A percentile compares a stretch with the other conserved stretches of the same genome.
Evolutionary conservation across 306 rosid species (phyloP).

Genomic region (Arachis hypogaea): DNA sequence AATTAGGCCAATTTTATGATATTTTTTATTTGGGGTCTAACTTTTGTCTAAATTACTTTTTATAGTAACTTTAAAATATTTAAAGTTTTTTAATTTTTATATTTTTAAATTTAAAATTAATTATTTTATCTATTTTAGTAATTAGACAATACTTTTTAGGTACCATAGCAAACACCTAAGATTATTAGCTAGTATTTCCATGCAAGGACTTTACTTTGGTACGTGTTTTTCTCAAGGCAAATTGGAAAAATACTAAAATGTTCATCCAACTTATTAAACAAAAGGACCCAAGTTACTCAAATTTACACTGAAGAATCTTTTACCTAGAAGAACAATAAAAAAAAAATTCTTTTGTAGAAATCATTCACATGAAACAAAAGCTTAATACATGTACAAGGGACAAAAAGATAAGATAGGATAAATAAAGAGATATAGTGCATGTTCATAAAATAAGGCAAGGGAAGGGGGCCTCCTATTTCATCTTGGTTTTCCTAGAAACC

Average conservation of each 20-base stretch:
- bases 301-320: constrained; percentile 11
- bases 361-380: constrained; percentile 39
- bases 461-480: background rate
- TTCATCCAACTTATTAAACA: background rate
- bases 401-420: constrained; percentile 10
- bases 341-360: background rate
- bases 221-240: constrained; percentile 3
- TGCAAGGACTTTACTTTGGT: background rate
- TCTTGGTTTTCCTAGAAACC: background rate
- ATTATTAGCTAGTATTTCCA: too few relatives aligned
- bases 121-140: too few relatives aligned
- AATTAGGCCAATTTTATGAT: too few relatives aligned
- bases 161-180: too few relatives aligned
- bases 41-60: too few relatives aligned
- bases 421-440: constrained; percentile 15
- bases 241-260: constrained; percentile 8
- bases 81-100: too few relatives aligned
- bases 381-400: constrained; percentile 45
- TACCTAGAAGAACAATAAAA: constrained; percentile 12
- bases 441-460: background rate
- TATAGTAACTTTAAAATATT: too few relatives aligned
- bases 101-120: too few relatives aligned
- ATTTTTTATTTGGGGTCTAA: too few relatives aligned
- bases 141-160: too few relatives aligned
- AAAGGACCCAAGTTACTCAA: constrained; percentile 22